phyloP scores from a whole-genome alignment of 345 rosid genomes.

The Lumnitzera littorea region DNA sequence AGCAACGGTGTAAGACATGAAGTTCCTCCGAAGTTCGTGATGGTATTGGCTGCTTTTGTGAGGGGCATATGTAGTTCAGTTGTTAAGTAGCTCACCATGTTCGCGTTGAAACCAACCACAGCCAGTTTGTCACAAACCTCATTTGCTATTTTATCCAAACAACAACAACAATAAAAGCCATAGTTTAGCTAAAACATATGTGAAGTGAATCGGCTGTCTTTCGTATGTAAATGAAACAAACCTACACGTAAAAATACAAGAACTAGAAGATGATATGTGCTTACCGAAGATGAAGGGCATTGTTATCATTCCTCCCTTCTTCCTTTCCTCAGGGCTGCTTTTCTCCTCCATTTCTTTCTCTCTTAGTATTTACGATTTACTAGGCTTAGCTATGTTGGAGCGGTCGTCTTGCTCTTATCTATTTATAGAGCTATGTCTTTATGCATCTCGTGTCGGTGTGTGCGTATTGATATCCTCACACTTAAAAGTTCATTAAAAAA shows the following conservation, averaged over 20 bases:
- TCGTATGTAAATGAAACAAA: neutral
- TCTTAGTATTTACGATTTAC: too few species aligned
- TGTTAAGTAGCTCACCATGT: conserved; percentile 88
- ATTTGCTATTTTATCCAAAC: conserved; percentile 33
- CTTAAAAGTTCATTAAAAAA: too few species aligned
- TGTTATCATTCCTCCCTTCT: conserved; percentile 45
- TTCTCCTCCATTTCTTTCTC: too few species aligned
- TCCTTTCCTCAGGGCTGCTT: too few species aligned
- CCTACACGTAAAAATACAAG: neutral
- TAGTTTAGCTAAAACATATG: neutral
- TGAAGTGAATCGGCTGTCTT: too few species aligned
- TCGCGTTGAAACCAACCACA: conserved; percentile 69
- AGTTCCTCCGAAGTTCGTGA: conserved; percentile 84
- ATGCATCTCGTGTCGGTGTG: too few species aligned
- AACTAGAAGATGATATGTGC: neutral
- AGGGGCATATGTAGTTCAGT: conserved; percentile 76
- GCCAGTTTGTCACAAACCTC: conserved; percentile 90
- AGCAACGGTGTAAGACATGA: conserved; percentile 74
- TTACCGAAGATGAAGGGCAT: conserved; percentile 82
- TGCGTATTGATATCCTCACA: too few species aligned
- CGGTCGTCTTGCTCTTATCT: too few species aligned
- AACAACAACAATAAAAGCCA: neutral
- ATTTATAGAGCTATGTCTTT: too few species aligned
- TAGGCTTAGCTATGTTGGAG: too few species aligned
- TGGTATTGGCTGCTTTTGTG: conserved; percentile 88